Percentiles rank a stretch among this genome's conserved stretches.
phyloP scores from a whole-genome alignment of 805 yeast species.

The Yarrowia deformans region DNA sequence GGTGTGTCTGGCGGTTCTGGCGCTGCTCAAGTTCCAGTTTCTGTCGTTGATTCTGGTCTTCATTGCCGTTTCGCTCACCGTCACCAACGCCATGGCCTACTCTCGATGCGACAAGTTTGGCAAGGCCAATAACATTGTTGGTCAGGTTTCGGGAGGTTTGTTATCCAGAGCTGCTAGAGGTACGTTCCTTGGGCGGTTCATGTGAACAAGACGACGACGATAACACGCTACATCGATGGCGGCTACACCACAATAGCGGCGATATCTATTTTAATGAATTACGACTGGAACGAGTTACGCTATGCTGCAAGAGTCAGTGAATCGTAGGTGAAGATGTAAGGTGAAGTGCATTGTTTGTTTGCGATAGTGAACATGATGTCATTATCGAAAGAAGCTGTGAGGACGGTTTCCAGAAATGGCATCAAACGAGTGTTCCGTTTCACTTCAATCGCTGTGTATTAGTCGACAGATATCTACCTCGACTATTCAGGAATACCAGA shows the following conservation, averaged over 20 bases:
- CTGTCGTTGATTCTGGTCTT: conserved; percentile 57
- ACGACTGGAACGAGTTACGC: background rate
- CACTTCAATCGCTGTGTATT: no score
- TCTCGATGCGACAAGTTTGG: conserved; percentile 93
- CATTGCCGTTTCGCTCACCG: conserved; percentile 73
- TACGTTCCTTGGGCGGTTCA: conserved; percentile 13
- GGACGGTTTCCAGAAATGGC: no score
- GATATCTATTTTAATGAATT: conserved; percentile 12
- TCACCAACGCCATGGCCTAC: conserved; percentile 88
- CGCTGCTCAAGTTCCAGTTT: conserved; percentile 79
- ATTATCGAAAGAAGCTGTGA: no score
- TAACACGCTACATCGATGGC: no score
- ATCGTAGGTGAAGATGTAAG: no score
- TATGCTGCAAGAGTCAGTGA: no score
- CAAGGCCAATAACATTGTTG: conserved; percentile 74
- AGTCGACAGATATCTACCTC: no score
- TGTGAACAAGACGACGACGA: background rate
- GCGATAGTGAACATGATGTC: no score
- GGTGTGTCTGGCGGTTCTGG: conserved; percentile 76
- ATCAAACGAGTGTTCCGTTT: no score
- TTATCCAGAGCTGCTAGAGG: conserved; percentile 27
- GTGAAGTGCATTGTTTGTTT: no score
- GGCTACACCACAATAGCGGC: background rate
- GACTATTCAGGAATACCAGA: no score
- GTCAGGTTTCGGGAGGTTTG: conserved; percentile 46